Percentiles rank a stretch among this genome's conserved stretches.
phyloP scores from a whole-genome alignment of 768 basidiomycete species.

The Rhodotorula babjevae region DNA sequence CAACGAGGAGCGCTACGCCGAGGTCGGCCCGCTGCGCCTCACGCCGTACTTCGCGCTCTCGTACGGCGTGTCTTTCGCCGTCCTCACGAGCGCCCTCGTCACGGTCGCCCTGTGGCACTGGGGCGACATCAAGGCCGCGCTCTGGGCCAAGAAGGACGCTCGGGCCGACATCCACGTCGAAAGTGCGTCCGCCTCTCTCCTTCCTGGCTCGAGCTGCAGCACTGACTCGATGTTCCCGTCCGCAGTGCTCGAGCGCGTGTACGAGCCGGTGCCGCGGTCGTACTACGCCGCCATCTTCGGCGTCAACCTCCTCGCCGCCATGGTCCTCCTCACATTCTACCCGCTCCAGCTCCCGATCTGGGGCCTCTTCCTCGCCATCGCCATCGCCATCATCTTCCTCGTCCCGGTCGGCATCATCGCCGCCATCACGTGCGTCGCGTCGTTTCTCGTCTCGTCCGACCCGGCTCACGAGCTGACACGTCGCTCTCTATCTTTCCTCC shows the following conservation, averaged over 20 bases:
- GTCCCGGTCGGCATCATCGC: slow-evolving; percentile 36
- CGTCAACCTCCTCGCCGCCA: slow-evolving; percentile 30
- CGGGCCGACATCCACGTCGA: slow-evolving; percentile 36
- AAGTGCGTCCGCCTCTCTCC: not conserved
- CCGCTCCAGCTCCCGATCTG: slow-evolving; percentile 44
- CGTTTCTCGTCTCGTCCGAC: not conserved
- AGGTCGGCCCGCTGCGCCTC: slow-evolving; percentile 38
- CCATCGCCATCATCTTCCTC: slow-evolving; percentile 41
- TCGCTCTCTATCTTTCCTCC: not conserved
- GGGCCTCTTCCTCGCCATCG: slow-evolving; percentile 42
- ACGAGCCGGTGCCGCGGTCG: slow-evolving; percentile 24
- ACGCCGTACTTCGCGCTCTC: slow-evolving; percentile 41
- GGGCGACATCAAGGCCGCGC: slow-evolving; percentile 38
- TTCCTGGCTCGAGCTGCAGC: not conserved
- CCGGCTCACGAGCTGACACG: no score
- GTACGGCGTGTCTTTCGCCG: slow-evolving; percentile 44
- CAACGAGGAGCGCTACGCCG: slow-evolving; percentile 41
- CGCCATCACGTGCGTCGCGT: slow-evolving; percentile 15
- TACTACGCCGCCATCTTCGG: slow-evolving; percentile 36
- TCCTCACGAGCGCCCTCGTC: slow-evolving; percentile 40
- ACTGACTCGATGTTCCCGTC: not conserved
- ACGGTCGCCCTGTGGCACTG: slow-evolving; percentile 42
- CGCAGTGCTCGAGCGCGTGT: slow-evolving; percentile 33
- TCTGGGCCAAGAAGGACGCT: slow-evolving; percentile 6
- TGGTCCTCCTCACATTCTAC: slow-evolving; percentile 33